Evolutionary conservation across 2,329 filamentous ascomycete species (phyloP), one percentile per base, ranked within the genome.

Genomic region (Pyrenophora graminea): DNA sequence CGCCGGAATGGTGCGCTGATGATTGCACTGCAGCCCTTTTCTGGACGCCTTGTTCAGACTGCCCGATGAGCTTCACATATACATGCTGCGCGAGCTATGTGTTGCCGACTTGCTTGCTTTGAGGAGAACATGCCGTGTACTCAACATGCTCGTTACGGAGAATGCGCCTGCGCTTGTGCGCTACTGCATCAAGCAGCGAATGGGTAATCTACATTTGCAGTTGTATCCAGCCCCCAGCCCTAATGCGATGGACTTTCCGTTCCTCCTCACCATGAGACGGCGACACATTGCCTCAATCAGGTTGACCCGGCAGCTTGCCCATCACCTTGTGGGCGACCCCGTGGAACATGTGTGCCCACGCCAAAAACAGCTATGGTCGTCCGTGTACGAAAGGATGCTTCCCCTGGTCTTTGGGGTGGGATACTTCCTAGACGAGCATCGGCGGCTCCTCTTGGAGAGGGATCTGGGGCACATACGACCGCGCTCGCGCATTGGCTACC

Each of bases 351-450:
- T 55, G 25, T 66, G 57, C 32, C 55, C 63, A 32, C 63, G 68
- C 7, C 65, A 68, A 33, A 61, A 61, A 39, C 67, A 70, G 53
- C 52, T 71, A 49, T 72, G 69, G 70, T 63, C 61, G 3, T 70
- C 69, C 5, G 66, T 71, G 47, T 71, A 70, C 46, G 66, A 72
- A 36, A 66, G 68, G 48, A 68, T 72, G 66, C 67, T 72, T 36
- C 69, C 69, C 17, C 58, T 73, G 18, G 69, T 72, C 12, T 72
- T 73, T 56, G 66, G 67, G 1, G 69, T 73, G 6, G 69, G 67
- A 1, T 72, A 70, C 40, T 73, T 73, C 47, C 63, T 72, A 34
- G 68, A 72, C 50, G 68, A 70, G 57, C 68, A 72, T 52, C 61
- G 68, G 41, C 53, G 68, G 25, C 54, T 61, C 4, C 59, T 71